Percentiles rank a stretch among this genome's conserved stretches.
phyloP scores from a whole-genome alignment of 2,329 filamentous ascomycete species.

The Aspergillus costaricaensis region DNA sequence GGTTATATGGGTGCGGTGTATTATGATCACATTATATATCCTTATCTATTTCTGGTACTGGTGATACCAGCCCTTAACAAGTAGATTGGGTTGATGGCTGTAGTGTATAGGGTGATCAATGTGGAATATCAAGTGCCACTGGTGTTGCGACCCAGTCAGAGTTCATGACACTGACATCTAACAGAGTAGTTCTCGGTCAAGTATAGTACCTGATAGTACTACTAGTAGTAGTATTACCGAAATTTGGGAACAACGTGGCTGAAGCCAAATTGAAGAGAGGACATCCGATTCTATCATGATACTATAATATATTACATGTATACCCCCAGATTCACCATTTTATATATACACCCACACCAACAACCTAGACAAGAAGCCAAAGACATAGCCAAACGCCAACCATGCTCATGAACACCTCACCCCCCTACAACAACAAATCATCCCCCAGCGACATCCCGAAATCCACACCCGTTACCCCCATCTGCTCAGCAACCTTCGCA shows the following conservation, averaged over 20 bases:
- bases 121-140: too few species aligned
- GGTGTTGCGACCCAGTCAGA: too few species aligned
- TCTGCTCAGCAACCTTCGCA: conserved; percentile 37
- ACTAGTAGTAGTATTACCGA: too few species aligned
- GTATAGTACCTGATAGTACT: background rate
- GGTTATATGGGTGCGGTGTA: conserved; percentile 1
- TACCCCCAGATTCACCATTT: background rate
- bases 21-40: conserved; percentile 1
- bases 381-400: background rate
- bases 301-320: background rate
- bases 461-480: conserved; percentile 37
- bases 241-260: too few species aligned
- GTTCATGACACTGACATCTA: too few species aligned
- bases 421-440: conserved; percentile 21
- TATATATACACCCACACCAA: background rate
- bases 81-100: too few species aligned
- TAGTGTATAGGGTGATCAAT: too few species aligned
- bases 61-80: too few species aligned
- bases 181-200: background rate
- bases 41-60: too few species aligned
- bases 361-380: too few species aligned
- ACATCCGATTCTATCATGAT: background rate
- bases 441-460: conserved; percentile 33
- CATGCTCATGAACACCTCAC: conserved; percentile 8
- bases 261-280: background rate